These are phyloP conservation scores for Aspergillus sp. DNA, from an alignment of 2,329 filamentous ascomycete species.

Conservation along the genomic window DNA sequence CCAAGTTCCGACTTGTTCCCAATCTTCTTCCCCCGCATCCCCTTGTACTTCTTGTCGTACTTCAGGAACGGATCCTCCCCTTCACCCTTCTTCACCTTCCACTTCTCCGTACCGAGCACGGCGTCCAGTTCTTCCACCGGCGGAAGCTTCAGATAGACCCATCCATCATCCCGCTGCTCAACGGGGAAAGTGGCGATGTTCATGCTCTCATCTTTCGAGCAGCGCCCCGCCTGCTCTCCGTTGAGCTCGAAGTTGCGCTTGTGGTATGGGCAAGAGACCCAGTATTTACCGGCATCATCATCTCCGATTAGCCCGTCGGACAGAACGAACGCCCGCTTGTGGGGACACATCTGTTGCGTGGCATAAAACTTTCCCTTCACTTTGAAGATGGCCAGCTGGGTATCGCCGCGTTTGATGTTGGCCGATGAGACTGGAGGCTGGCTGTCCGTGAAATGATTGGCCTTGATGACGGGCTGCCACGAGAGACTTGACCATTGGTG, in stretches of 20 bases:
- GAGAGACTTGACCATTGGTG: conserved; percentile 62
- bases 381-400: conserved; percentile 83
- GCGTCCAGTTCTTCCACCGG: conserved; percentile 77
- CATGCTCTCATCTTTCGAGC: conserved; percentile 69
- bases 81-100: conserved; percentile 74
- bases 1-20: conserved; percentile 18
- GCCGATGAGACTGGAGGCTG: conserved; percentile 69
- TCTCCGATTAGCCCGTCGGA: conserved; percentile 79
- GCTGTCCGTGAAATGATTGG: conserved; percentile 65
- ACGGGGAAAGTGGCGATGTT: conserved; percentile 80
- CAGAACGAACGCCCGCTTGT: conserved; percentile 86
- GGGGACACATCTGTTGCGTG: conserved; percentile 91
- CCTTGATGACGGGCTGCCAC: conserved; percentile 78
- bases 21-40: conserved; percentile 53
- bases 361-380: conserved; percentile 77
- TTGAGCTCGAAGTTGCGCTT: conserved; percentile 84
- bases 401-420: conserved; percentile 81
- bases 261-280: conserved; percentile 83
- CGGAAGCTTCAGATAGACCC: conserved; percentile 77
- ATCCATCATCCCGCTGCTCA: conserved; percentile 71
- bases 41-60: conserved; percentile 56
- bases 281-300: conserved; percentile 61
- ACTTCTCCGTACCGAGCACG: conserved; percentile 73
- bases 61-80: conserved; percentile 53
- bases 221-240: conserved; percentile 63